These are phyloP conservation scores for Silene noctiflora DNA, from an alignment of 179 eudicot genomes.

Conservation along the genomic window DNA sequence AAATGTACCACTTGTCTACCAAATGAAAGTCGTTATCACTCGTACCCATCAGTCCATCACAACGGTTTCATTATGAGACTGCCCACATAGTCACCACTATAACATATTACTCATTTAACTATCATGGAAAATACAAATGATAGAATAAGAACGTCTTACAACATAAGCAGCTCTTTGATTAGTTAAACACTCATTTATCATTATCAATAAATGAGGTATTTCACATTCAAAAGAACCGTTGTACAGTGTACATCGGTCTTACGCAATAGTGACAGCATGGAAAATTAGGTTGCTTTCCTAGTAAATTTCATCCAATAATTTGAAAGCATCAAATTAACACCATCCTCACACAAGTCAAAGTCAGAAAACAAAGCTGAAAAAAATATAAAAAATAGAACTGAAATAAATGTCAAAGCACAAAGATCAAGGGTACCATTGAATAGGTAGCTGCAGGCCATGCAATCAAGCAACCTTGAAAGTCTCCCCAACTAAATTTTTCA, in stretches of 20 bases:
- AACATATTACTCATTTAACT: background rate
- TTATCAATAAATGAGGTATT: too few species aligned
- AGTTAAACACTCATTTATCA: too few species aligned
- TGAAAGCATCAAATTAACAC: background rate
- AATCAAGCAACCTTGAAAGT: constrained; percentile 18
- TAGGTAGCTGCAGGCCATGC: constrained; percentile 8
- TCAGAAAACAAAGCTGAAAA: constrained; percentile 6
- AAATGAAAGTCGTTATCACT: too few species aligned
- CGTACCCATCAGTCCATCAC: too few species aligned
- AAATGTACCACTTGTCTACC: too few species aligned
- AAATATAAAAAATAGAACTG: background rate
- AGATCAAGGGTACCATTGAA: constrained; percentile 22
- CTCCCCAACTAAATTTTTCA: constrained; percentile 12
- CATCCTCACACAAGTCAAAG: background rate
- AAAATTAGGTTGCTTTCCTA: too few species aligned
- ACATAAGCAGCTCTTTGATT: too few species aligned
- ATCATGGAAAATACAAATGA: background rate
- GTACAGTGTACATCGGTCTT: too few species aligned
- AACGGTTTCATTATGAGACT: background rate
- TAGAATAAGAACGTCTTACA: too few species aligned
- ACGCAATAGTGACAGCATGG: too few species aligned
- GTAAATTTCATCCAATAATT: background rate
- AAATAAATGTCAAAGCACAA: constrained; percentile 21
- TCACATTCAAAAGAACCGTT: too few species aligned
- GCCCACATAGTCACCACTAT: background rate